Evolutionary conservation across 2,329 filamentous ascomycete genomes (phyloP), one percentile per base, ranked within the genome.

Genomic region (Davidsoniella virescens): DNA sequence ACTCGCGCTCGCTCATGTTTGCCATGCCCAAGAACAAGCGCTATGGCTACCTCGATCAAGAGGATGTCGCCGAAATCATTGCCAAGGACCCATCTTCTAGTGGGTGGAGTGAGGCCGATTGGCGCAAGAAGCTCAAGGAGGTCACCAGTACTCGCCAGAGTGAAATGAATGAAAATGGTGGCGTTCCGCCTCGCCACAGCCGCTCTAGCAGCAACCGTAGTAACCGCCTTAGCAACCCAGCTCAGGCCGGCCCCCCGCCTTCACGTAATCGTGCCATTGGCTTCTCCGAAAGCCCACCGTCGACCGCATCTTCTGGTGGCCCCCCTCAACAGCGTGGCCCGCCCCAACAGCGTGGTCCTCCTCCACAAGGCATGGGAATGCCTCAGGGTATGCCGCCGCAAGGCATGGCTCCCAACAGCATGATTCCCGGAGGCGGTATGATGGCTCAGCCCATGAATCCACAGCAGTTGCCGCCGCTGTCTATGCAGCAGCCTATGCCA

Each of bases 1-100:
- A 96, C 64, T 72, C 84, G 3, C 78, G 87, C 43, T 94, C 92
- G 51, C 72, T 98, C 56, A 98, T 98, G 92, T 98, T 96, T 63
- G 92, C 88, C 5, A 93, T 98, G 81, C 90, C 92, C 0, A 86
- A 84, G 58, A 80, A 92, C 57, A 79, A 81, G 49, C 76, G 84
- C 56, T 94, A 94, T 59, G 88, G 90, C 0, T 96, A 96, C 59
- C 67, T 98, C 23, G 92, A 96, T 59, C 79, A 87, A 36, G 66
- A 88, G 51, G 92, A 98, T 61, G 85, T 96, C 14, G 80, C 82
- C 3, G 74, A 75, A 49, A 68, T 96, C 40, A 87, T 98, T 54
- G 73, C 84, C 55, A 81, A 82, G 2, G 75, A 87, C 2, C 85
- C 84, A 17, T 49, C 52, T 4, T 94, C 83, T 62, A 67, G 75